Evolutionary conservation across 495 filamentous ascomycete genomes (phyloP).

Genomic region (Penicillium odoratum): DNA sequence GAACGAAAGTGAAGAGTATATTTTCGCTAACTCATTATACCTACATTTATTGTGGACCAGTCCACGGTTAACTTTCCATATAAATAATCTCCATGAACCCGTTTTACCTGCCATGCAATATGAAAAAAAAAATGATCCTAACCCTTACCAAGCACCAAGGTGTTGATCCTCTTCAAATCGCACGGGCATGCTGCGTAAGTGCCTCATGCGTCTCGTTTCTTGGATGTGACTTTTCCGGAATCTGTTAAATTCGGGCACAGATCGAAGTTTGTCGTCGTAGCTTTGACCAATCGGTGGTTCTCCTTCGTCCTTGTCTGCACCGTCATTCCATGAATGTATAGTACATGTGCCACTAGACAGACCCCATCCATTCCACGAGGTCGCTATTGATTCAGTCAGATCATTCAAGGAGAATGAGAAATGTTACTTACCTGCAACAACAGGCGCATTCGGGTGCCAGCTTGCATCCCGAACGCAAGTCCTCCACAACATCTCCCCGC

Average conservation of each 20-base stretch:
- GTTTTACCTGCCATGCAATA: not conserved
- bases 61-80: not conserved
- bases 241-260: conserved; percentile 30
- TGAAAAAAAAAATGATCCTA: not conserved
- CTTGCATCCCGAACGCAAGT: conserved; percentile 90
- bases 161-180: conserved; percentile 17
- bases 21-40: conserved; percentile 10
- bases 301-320: conserved; percentile 61
- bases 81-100: not conserved
- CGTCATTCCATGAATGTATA: conserved; percentile 74
- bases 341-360: conserved; percentile 71
- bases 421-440: conserved; percentile 73
- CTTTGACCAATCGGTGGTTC: conserved; percentile 58
- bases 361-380: conserved; percentile 75
- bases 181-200: conserved; percentile 27
- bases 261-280: conserved; percentile 56
- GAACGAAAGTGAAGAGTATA: conserved; percentile 3
- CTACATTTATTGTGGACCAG: not conserved
- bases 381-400: conserved; percentile 51
- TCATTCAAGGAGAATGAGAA: conserved; percentile 3
- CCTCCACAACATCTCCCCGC: conserved; percentile 55
- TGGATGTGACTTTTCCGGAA: conserved; percentile 20
- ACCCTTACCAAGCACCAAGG: conserved; percentile 13
- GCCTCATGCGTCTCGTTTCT: not conserved
- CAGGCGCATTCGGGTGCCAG: conserved; percentile 90